Conservation (phyloP, 306 rosid genomes). For the Rosa persica region DNA sequence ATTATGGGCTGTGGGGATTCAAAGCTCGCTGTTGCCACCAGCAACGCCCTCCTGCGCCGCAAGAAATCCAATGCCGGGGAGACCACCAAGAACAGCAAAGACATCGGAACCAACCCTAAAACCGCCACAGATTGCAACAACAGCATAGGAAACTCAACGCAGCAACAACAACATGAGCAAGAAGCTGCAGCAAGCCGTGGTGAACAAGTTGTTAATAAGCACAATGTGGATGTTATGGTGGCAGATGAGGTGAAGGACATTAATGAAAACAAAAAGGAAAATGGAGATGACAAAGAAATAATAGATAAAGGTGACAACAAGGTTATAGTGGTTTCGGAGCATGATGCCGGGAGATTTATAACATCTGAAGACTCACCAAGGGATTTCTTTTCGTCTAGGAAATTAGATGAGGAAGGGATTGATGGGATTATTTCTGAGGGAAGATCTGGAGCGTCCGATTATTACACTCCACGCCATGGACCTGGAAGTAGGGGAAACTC, state of each 20-base stretch:
- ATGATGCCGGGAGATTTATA: conserved; percentile 21
- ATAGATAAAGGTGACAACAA: conserved; percentile 12
- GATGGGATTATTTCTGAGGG: conserved; percentile 34
- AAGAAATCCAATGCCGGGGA: conserved; percentile 38
- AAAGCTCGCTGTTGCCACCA: conserved; percentile 61
- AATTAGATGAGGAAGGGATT: conserved; percentile 27
- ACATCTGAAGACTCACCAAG: conserved; percentile 26
- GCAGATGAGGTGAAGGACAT: conserved; percentile 19
- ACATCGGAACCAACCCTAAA: conserved; percentile 23
- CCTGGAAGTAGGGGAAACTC: conserved; percentile 20
- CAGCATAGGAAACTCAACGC: neutral
- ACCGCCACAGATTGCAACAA: conserved; percentile 17
- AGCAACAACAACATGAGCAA: neutral
- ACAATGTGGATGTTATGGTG: neutral
- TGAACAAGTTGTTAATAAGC: neutral
- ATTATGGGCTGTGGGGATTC: conserved; percentile 88
- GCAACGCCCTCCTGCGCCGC: conserved; percentile 48
- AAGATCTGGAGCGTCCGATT: conserved; percentile 33
- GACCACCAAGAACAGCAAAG: conserved; percentile 23
- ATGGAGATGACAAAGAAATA: conserved; percentile 13
- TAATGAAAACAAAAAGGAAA: conserved; percentile 14
- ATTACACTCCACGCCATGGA: conserved; percentile 32
- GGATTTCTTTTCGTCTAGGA: conserved; percentile 28
- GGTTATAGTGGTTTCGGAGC: neutral
- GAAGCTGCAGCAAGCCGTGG: neutral